Conservation (phyloP, 2,329 filamentous ascomycete genomes). For the Ophiosphaerella korrae region DNA sequence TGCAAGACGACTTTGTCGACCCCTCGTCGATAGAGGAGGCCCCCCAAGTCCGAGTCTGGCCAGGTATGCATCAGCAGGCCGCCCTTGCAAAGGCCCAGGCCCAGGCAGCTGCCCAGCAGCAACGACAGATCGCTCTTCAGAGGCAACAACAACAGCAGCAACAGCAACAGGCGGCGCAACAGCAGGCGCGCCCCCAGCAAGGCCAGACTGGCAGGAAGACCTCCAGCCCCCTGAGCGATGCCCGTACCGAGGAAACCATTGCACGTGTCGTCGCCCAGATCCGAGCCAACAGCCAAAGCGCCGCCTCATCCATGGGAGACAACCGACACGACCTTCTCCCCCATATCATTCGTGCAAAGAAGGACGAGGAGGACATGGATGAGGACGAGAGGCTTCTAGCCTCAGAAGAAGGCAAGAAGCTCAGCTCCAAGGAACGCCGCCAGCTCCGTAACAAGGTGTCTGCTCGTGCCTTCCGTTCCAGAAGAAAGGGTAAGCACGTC, state of each 20-base stretch:
- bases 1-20: conserved; percentile 67
- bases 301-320: conserved; percentile 59
- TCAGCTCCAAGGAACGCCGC: conserved; percentile 95
- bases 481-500: conserved; percentile 82
- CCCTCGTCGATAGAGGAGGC: conserved; percentile 72
- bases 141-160: conserved; percentile 48
- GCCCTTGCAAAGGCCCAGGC: conserved; percentile 54
- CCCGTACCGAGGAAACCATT: conserved; percentile 80
- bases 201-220: conserved; percentile 37
- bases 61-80: conserved; percentile 89
- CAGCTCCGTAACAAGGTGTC: conserved; percentile 99
- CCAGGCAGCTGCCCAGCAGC: conserved; percentile 45
- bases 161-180: conserved; percentile 46
- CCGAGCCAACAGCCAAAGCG: conserved; percentile 69
- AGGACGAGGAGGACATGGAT: conserved; percentile 98
- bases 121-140: conserved; percentile 53
- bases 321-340: conserved; percentile 57
- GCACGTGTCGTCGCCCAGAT: conserved; percentile 91
- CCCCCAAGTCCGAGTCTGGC: conserved; percentile 76
- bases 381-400: conserved; percentile 91
- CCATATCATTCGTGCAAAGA: conserved; percentile 76
- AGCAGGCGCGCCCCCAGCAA: conserved; percentile 31
- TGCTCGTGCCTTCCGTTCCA: conserved; percentile 94
- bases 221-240: conserved; percentile 50
- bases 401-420: conserved; percentile 98